Evolutionary conservation across 139 green algal genomes (phyloP).

Genomic region (Eudorina sp.): DNA sequence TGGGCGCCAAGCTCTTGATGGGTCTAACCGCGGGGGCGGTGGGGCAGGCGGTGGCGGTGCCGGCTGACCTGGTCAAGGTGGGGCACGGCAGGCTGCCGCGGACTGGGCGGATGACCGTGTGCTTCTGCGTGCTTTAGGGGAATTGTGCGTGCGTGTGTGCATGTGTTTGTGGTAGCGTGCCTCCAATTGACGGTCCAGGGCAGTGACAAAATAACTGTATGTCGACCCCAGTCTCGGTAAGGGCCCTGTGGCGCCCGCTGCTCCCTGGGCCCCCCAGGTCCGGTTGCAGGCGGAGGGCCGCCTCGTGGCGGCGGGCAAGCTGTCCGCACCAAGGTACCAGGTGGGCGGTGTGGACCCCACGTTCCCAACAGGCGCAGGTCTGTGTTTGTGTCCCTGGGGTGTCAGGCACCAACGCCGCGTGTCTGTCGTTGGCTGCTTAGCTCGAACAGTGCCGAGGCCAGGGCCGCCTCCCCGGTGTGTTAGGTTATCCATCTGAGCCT

Average conservation of each 20-base stretch:
- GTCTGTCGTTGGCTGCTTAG: too few relatives aligned
- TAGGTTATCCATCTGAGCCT: neutral
- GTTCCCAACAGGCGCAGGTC: too few relatives aligned
- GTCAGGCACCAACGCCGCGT: neutral
- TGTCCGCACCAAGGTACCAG: slow-evolving; percentile 53
- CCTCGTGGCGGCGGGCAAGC: slow-evolving; percentile 61
- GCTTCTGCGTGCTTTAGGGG: too few relatives aligned
- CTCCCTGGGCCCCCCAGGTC: slow-evolving; percentile 43
- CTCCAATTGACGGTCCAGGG: too few relatives aligned
- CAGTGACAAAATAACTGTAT: too few relatives aligned
- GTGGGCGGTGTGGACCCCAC: neutral
- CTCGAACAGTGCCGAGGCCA: too few relatives aligned
- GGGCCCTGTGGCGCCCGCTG: neutral
- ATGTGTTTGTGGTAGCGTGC: too few relatives aligned
- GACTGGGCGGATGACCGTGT: too few relatives aligned
- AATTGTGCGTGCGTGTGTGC: too few relatives aligned
- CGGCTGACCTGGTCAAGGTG: slow-evolving; percentile 82
- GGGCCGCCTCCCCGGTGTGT: too few relatives aligned
- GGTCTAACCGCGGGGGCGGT: slow-evolving; percentile 68
- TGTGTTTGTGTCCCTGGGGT: too few relatives aligned
- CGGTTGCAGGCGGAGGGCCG: slow-evolving; percentile 66
- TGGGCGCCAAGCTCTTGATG: slow-evolving; percentile 50
- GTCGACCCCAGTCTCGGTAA: too few relatives aligned
- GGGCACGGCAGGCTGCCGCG: neutral
- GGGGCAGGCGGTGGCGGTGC: slow-evolving; percentile 75